Conservation (phyloP, 306 rosid species). For the Benincasa hispida region DNA sequence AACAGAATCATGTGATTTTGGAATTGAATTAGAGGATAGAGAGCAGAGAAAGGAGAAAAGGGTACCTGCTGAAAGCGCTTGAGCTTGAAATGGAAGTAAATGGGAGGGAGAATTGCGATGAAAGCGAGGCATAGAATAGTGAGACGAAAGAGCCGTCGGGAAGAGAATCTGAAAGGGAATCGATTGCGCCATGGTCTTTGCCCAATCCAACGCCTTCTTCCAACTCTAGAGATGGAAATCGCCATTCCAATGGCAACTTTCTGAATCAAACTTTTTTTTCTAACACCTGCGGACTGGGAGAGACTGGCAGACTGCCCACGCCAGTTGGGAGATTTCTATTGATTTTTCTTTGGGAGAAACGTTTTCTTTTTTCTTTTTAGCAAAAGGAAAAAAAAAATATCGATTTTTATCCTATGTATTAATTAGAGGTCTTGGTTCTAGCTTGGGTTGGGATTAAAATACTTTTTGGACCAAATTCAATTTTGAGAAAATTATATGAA, state of each 20-base stretch:
- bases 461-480: too few species aligned
- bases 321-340: not conserved
- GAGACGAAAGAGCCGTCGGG: conserved; percentile 24
- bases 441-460: too few species aligned
- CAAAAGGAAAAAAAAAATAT: too few species aligned
- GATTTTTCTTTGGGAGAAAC: too few species aligned
- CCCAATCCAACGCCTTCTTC: conserved; percentile 19
- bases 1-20: not conserved
- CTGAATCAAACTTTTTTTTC: not conserved
- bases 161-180: conserved; percentile 15
- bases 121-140: conserved; percentile 30
- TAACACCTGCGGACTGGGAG: not conserved
- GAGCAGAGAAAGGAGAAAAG: not conserved
- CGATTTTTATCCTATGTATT: too few species aligned
- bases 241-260: not conserved
- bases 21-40: not conserved
- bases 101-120: conserved; percentile 55
- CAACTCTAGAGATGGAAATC: not conserved
- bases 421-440: too few species aligned
- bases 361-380: too few species aligned
- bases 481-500: too few species aligned
- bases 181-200: conserved; percentile 9
- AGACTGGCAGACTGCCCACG: not conserved
- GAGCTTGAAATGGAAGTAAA: conserved; percentile 63
- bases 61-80: conserved; percentile 37